Conservation (phyloP, 768 basidiomycete species). For the Lactifluus hygrophoroides region DNA sequence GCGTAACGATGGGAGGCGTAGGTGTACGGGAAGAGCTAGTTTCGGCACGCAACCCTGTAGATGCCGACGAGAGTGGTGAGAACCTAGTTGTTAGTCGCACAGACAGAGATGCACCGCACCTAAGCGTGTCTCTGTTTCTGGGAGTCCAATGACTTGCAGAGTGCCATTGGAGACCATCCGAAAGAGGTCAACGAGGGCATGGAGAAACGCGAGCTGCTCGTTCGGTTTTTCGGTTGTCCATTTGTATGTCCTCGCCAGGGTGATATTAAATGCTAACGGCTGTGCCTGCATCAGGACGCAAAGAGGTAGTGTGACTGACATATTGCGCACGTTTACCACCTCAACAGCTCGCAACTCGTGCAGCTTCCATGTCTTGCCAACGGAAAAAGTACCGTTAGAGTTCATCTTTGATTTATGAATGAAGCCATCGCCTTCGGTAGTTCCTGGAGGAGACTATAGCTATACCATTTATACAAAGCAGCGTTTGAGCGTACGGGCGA, state of each 20-base stretch:
- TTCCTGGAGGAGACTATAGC: conserved; percentile 35
- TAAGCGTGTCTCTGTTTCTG: conserved; percentile 31
- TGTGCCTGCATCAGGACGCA: conserved; percentile 23
- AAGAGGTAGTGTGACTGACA: background rate
- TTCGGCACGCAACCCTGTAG: background rate
- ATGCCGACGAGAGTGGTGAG: background rate
- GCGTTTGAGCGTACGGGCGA: conserved; percentile 68
- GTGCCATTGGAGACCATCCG: conserved; percentile 30
- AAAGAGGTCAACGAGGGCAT: conserved; percentile 55
- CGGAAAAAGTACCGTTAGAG: conserved; percentile 87
- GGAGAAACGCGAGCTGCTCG: conserved; percentile 71
- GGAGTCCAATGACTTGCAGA: conserved; percentile 53
- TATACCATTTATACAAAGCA: background rate
- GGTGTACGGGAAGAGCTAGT: conserved; percentile 9
- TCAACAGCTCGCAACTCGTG: conserved; percentile 75
- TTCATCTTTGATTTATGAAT: conserved; percentile 98
- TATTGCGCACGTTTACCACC: conserved; percentile 35
- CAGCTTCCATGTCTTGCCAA: conserved; percentile 94
- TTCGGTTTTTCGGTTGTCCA: conserved; percentile 75
- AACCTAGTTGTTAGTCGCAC: background rate
- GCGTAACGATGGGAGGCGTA: background rate
- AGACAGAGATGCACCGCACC: conserved; percentile 26
- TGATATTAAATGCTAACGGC: conserved; percentile 68
- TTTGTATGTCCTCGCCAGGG: conserved; percentile 79
- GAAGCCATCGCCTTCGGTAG: conserved; percentile 52